These are phyloP conservation scores for Drechslerella stenobrocha DNA, from an alignment of 2,329 filamentous ascomycete species.

Conservation along the genomic window DNA sequence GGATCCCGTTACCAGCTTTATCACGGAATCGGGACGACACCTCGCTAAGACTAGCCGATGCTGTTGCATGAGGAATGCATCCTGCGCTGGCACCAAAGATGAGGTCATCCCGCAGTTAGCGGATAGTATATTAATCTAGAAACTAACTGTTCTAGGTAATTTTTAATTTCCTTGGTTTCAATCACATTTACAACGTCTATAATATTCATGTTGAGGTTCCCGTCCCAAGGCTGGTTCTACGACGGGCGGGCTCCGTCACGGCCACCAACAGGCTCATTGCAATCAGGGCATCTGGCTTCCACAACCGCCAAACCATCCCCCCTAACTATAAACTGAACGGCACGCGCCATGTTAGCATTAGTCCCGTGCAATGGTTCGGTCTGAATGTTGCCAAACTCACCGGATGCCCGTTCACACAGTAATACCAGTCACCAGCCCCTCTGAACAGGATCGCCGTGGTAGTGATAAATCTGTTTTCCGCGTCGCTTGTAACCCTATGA, in stretches of 20 bases:
- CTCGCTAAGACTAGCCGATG: slow-evolving; percentile 20
- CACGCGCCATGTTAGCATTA: too few relatives aligned
- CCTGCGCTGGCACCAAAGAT: slow-evolving; percentile 12
- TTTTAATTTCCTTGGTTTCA: too few relatives aligned
- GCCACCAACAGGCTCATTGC: slow-evolving; percentile 64
- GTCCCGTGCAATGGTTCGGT: too few relatives aligned
- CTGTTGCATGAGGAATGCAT: not conserved
- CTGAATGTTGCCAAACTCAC: too few relatives aligned
- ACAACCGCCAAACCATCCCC: slow-evolving; percentile 71
- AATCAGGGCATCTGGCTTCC: slow-evolving; percentile 65
- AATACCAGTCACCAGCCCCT: slow-evolving; percentile 67
- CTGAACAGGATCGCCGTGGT: slow-evolving; percentile 62
- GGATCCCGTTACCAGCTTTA: slow-evolving; percentile 31
- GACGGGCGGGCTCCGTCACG: too few relatives aligned
- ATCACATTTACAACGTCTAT: too few relatives aligned
- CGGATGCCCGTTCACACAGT: slow-evolving; percentile 63
- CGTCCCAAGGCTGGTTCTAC: too few relatives aligned
- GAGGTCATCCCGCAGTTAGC: slow-evolving; percentile 40
- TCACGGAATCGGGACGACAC: slow-evolving; percentile 41
- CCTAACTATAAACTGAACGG: slow-evolving; percentile 62
- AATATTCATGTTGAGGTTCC: too few relatives aligned
- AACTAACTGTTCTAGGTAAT: too few relatives aligned
- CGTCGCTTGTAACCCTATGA: slow-evolving; percentile 59
- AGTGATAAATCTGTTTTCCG: slow-evolving; percentile 60
- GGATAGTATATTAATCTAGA: too few relatives aligned